Conservation (phyloP, 306 rosid species). For the Begonia masoniana region DNA sequence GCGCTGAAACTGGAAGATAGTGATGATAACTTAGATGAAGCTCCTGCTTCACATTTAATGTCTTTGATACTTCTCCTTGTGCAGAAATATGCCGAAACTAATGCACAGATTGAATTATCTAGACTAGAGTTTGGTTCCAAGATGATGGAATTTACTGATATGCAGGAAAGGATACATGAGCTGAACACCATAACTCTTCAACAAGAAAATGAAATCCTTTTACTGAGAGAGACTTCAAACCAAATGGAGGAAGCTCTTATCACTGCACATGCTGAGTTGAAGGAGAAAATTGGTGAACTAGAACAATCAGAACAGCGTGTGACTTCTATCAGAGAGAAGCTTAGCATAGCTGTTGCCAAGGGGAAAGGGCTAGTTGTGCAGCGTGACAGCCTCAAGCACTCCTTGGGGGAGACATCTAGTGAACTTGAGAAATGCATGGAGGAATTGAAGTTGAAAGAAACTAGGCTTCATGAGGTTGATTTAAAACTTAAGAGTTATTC, state of each 20-base stretch:
- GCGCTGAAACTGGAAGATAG: constrained; percentile 35
- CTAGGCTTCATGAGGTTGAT: constrained; percentile 67
- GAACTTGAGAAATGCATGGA: constrained; percentile 76
- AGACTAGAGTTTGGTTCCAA: constrained; percentile 36
- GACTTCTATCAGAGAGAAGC: constrained; percentile 77
- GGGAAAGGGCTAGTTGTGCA: constrained; percentile 93
- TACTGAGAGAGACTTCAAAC: constrained; percentile 64
- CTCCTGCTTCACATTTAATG: constrained; percentile 42
- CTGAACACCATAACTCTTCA: constrained; percentile 35
- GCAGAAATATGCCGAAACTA: constrained; percentile 51
- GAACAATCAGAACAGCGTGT: constrained; percentile 79
- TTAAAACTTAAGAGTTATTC: constrained; percentile 61
- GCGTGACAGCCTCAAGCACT: constrained; percentile 80
- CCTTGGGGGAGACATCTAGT: constrained; percentile 63
- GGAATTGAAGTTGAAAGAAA: constrained; percentile 65
- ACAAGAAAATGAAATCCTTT: constrained; percentile 54
- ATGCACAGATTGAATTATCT: constrained; percentile 33
- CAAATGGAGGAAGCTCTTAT: constrained; percentile 56
- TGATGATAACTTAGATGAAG: constrained; percentile 19
- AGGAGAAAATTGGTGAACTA: constrained; percentile 49
- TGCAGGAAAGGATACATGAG: constrained; percentile 41
- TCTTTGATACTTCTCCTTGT: constrained; percentile 51
- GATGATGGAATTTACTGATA: constrained; percentile 35
- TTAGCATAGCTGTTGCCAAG: constrained; percentile 90
- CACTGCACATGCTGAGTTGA: constrained; percentile 40